phyloP scores from a whole-genome alignment of 805 yeast genomes.

The Clavispora phyllophila region DNA sequence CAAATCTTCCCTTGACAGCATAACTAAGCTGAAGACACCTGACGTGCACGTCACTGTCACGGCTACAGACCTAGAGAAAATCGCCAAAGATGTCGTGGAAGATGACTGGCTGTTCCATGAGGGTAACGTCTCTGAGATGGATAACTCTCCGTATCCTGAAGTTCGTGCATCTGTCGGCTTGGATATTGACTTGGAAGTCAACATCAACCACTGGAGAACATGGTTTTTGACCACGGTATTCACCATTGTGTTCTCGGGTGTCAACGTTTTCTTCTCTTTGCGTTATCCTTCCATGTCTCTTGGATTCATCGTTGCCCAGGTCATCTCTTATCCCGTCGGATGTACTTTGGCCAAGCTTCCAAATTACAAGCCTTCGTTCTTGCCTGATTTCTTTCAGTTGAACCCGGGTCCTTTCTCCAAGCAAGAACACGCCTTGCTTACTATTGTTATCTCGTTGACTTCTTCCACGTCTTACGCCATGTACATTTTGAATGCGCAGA shows the following conservation, averaged over 20 bases:
- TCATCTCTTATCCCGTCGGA: conserved; percentile 22
- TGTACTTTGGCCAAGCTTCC: conserved; percentile 14
- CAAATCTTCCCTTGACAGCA: neutral
- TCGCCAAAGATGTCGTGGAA: neutral
- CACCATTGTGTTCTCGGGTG: conserved; percentile 23
- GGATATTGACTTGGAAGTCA: conserved; percentile 14
- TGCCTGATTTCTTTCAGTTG: conserved; percentile 14
- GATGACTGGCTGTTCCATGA: conserved; percentile 3
- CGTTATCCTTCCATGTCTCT: conserved; percentile 23
- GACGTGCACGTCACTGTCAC: neutral
- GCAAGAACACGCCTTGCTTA: conserved; percentile 11
- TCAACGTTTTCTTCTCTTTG: conserved; percentile 21
- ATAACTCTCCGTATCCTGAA: conserved; percentile 19
- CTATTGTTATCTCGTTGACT: conserved; percentile 16
- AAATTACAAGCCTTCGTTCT: conserved; percentile 5
- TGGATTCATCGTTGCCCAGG: conserved; percentile 21
- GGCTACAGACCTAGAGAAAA: neutral
- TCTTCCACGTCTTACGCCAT: conserved; percentile 15
- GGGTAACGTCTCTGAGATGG: conserved; percentile 1
- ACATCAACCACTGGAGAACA: conserved; percentile 17
- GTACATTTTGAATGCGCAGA: conserved; percentile 17
- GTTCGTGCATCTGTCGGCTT: conserved; percentile 20
- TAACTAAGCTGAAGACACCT: neutral
- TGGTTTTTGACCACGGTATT: conserved; percentile 17
- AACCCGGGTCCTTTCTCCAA: conserved; percentile 19